Conservation (phyloP, 257 asterid species). For the Jasminum sambac region DNA sequence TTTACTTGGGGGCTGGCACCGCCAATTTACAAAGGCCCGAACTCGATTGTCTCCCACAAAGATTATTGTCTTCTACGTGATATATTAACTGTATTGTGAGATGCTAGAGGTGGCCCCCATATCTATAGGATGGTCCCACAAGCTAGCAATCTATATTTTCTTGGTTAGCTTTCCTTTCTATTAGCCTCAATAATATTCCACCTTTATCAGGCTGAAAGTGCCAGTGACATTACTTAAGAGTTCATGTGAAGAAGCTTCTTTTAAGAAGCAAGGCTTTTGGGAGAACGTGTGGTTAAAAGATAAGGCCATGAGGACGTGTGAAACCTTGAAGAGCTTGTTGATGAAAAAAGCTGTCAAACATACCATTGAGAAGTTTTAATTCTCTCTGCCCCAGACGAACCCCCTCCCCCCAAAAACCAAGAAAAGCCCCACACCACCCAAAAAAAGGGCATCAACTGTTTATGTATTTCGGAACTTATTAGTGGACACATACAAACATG, state of each 20-base stretch:
- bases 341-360: not conserved
- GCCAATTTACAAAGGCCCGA: conserved; percentile 6
- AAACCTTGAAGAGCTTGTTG: no score
- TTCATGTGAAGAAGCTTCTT: no score
- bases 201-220: not conserved
- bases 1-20: not conserved
- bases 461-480: not conserved
- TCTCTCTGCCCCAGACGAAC: no score
- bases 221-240: not conserved
- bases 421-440: not conserved
- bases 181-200: not conserved
- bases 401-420: not conserved
- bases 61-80: not conserved
- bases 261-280: no score
- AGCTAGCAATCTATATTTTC: not conserved
- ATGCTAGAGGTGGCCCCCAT: not conserved
- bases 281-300: no score
- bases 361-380: not conserved
- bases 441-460: no score
- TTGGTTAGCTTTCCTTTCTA: not conserved
- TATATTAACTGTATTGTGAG: not conserved
- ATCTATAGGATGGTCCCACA: not conserved
- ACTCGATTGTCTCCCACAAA: not conserved
- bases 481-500: not conserved
- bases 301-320: no score